Base-by-base conservation (phyloP, 768 basidiomycete genomes). In the Hemileccinum impolitum region DNA sequence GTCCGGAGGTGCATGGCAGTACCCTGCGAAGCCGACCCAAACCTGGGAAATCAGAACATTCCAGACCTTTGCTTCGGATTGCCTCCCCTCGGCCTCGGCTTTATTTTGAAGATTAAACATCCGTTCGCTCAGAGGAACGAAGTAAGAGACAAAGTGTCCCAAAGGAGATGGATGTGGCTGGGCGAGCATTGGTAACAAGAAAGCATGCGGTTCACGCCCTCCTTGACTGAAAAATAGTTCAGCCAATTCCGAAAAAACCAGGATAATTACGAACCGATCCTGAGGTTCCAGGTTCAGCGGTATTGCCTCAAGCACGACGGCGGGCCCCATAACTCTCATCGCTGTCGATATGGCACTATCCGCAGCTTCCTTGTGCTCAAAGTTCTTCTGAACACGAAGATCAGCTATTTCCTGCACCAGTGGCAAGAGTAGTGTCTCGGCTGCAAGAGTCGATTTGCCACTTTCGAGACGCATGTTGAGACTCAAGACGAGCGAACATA, bases 11-110 rank as follows among this genome's bases (percentile, higher is more conserved):
- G 82, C 82, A 63, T 85, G 82, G 66, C 93, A 95, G 70, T 98
- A 99, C 2, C 94, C 93, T 6, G 83, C 82, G 35, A 98, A 78
- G 21, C 94, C 90, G 21, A 82, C 75, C 96, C 96, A 99, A 17
- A 95, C 82, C 67, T 99, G 96, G 10, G 86, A 84, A 19, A 97
- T 84, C 39, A 98, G 78, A 11, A 95, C 93, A 55, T 82, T 88
- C 91, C 93, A 99, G 32, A 98, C 85, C 69, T 98, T 99, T 13
- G 87, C 89, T 67, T 98, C 94, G 0, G 88, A 84, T 43, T 77
- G 78, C 32, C 84, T 81, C 12, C 79, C 81, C 47, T 85, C 85
- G 7, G 75, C 71, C 54, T 90, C 89, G 0, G 92, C 88, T 14
- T 78, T 84, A 51, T 88, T 82, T 62, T 94, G 89, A 32, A 90